Base-by-base conservation (phyloP, 2,329 filamentous ascomycete species). In the Endothia cerciana region DNA sequence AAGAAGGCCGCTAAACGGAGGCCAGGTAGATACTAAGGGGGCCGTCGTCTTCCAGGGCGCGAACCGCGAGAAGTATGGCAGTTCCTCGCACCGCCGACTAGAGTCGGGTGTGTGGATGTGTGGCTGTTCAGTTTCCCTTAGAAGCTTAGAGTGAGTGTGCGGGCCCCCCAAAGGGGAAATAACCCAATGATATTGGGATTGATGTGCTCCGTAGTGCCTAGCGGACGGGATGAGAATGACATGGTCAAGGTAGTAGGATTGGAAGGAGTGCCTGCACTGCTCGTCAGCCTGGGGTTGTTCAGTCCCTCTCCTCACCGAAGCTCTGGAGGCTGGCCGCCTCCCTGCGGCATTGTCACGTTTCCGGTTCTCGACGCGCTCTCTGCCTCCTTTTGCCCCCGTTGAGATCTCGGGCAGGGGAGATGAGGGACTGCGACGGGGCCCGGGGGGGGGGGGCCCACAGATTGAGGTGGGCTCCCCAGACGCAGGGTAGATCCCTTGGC, bases 401-500 rank as follows among this genome's bases (percentile, higher is more conserved):
- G 47, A 45, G 57, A 65, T 60, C 47, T 58, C 59, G 28, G 58
- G 60, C 55, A 65, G 60, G 65, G 60, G 65, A 67, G 63, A 65
- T 67, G 65, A 67, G 65, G 63, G 60, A 65, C 28, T 45, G 55
- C 38, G 63, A 60, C 62, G 65, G 60, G 60, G 57, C 36, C 47
- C 47, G 22, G 15, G 25, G n/a, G n/a, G n/a, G 55, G 63, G 38
- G 59, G 65, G 55, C 38, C 65, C 63, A 62, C 63, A 60, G 13
- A 60, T 43, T 62, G 59, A 55, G 43, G 65, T 62, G 59, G 59
- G 45, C 41, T 62, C 58, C 30, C 38, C 60, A 38, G 63, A 63
- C 47, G 65, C 63, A 65, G 63, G 63, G 65, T 65, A 65, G 63
- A 65, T 67, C 62, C 53, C 59, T 64, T 59, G 58, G 51, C 53